Evolutionary conservation across 2,329 filamentous ascomycete genomes (phyloP).

Genomic region (Colletotrichum destructivum): DNA sequence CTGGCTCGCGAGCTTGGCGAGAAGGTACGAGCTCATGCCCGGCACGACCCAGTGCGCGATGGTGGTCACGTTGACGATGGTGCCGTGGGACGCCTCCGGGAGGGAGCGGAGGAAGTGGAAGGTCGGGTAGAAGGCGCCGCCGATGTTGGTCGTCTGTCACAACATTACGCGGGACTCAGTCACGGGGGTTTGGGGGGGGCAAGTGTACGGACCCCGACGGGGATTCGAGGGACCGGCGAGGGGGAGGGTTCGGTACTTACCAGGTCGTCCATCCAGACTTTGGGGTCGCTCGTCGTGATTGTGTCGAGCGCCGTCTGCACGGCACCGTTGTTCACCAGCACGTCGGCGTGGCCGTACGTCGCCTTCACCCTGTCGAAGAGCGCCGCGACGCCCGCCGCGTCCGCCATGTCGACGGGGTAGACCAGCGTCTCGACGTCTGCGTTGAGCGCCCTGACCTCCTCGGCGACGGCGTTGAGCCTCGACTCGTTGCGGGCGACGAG

Average conservation of each 20-base stretch:
- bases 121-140: constrained; percentile 55
- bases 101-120: constrained; percentile 45
- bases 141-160: constrained; percentile 53
- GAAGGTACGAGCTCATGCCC: constrained; percentile 48
- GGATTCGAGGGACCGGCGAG: too few species aligned
- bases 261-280: constrained; percentile 16
- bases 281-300: constrained; percentile 1
- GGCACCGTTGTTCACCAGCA: constrained; percentile 59
- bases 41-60: constrained; percentile 41
- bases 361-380: constrained; percentile 54
- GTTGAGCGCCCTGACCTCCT: constrained; percentile 50
- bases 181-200: too few species aligned
- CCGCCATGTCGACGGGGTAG: constrained; percentile 2
- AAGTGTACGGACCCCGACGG: too few species aligned
- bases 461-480: constrained; percentile 52
- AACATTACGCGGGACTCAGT: too few species aligned
- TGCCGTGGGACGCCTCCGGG: constrained; percentile 34
- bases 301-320: constrained; percentile 10
- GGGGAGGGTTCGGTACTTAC: constrained; percentile 3
- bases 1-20: constrained; percentile 49
- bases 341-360: constrained; percentile 58
- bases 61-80: constrained; percentile 48
- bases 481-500: constrained; percentile 53
- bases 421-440: constrained; percentile 30
- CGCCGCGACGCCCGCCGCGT: constrained; percentile 27